phyloP scores from a whole-genome alignment of 2,329 filamentous ascomycete species.

The Hortaea werneckii region DNA sequence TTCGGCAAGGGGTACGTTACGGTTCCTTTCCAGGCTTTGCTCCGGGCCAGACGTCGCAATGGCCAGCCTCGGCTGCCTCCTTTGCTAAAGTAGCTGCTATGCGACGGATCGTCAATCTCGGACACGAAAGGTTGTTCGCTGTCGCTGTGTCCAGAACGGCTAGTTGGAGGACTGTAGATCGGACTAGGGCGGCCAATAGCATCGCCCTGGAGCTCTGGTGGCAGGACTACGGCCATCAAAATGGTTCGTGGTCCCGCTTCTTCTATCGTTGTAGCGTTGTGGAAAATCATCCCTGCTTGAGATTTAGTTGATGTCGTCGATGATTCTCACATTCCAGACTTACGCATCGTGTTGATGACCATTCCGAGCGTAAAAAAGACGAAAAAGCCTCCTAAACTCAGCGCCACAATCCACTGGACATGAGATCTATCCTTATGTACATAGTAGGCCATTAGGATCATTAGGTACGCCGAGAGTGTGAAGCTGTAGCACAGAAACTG shows the following conservation, averaged over 20 bases:
- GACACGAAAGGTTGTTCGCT: conserved; percentile 21
- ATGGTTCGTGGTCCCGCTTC: conserved; percentile 41
- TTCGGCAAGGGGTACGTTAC: conserved; percentile 49
- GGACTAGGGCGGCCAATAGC: not conserved
- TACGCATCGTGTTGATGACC: conserved; percentile 61
- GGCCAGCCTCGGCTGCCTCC: conserved; percentile 7
- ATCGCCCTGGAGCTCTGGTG: conserved; percentile 28
- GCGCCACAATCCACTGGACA: conserved; percentile 52
- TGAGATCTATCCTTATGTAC: conserved; percentile 45
- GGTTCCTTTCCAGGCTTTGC: conserved; percentile 29
- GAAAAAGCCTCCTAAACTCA: conserved; percentile 63
- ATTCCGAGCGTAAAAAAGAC: conserved; percentile 72
- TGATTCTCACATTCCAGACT: conserved; percentile 16
- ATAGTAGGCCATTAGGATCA: conserved; percentile 56
- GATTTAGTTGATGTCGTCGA: not conserved
- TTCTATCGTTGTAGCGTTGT: conserved; percentile 82
- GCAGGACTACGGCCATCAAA: conserved; percentile 65
- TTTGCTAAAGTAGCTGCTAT: conserved; percentile 21
- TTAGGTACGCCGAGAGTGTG: conserved; percentile 53
- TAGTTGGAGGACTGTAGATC: not conserved
- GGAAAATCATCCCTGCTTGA: not conserved
- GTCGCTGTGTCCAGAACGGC: conserved; percentile 4
- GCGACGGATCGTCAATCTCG: conserved; percentile 24
- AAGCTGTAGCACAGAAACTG: conserved; percentile 72
- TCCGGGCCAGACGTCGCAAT: conserved; percentile 7